These are phyloP conservation scores for Lasiosphaeriaceae sp. DNA, from an alignment of 495 filamentous ascomycete genomes.

Conservation along the genomic window DNA sequence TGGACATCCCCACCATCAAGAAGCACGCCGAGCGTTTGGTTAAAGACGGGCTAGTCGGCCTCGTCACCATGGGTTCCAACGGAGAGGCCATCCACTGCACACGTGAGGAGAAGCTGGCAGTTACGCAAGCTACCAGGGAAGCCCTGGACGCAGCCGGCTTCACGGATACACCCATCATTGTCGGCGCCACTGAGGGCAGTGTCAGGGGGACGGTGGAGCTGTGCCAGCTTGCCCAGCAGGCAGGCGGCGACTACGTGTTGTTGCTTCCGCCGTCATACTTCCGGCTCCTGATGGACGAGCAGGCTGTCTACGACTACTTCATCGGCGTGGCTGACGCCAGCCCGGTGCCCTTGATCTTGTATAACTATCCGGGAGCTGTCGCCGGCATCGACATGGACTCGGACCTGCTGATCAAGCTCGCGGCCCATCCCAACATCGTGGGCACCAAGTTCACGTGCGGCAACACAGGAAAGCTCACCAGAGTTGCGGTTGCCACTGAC, in stretches of 20 bases:
- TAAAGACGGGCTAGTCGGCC: constrained; percentile 71
- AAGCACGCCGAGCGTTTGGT: constrained; percentile 79
- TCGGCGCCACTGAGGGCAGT: constrained; percentile 74
- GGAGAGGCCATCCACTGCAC: constrained; percentile 84
- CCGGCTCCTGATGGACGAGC: constrained; percentile 72
- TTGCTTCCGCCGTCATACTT: constrained; percentile 83
- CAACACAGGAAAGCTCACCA: constrained; percentile 82
- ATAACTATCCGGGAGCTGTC: constrained; percentile 90
- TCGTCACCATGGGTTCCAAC: constrained; percentile 88
- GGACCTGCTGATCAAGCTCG: constrained; percentile 77
- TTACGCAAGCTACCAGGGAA: constrained; percentile 75
- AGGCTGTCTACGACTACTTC: constrained; percentile 73
- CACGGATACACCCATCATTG: constrained; percentile 70
- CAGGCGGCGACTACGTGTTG: constrained; percentile 75
- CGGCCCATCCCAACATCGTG: constrained; percentile 76
- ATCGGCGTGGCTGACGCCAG: constrained; percentile 68
- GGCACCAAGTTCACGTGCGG: constrained; percentile 92
- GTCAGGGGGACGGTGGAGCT: constrained; percentile 73
- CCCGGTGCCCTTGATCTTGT: constrained; percentile 76
- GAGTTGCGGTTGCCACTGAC: constrained; percentile 72
- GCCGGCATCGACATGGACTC: constrained; percentile 92
- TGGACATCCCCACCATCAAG: constrained; percentile 75
- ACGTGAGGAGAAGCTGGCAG: constrained; percentile 66
- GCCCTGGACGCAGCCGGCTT: constrained; percentile 80
- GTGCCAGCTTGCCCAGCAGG: constrained; percentile 61